Percentiles rank a stretch among this genome's conserved stretches.
Evolutionary conservation across 2,329 filamentous ascomycete genomes (phyloP).

Genomic region (Fusarium piperis): DNA sequence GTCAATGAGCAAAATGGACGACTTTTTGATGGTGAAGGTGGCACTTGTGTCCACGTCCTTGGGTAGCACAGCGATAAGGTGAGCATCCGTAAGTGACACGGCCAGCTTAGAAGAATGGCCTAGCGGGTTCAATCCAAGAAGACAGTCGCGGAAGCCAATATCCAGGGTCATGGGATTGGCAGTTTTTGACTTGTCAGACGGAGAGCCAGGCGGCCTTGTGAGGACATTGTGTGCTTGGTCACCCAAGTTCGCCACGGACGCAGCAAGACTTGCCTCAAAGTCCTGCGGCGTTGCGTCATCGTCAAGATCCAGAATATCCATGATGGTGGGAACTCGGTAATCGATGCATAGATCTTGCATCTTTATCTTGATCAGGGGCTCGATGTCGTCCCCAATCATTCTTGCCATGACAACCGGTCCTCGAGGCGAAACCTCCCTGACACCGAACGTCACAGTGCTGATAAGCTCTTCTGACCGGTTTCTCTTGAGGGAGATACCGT

Average conservation of each 20-base stretch:
- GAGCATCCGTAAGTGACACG: constrained; percentile 81
- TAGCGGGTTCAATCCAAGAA: constrained; percentile 85
- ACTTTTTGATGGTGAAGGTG: constrained; percentile 77
- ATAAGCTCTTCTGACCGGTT: constrained; percentile 78
- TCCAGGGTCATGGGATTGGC: constrained; percentile 73
- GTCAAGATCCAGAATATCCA: constrained; percentile 78
- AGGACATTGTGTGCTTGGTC: constrained; percentile 67
- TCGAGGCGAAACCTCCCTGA: constrained; percentile 40
- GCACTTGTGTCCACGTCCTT: constrained; percentile 72
- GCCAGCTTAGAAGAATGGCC: constrained; percentile 79
- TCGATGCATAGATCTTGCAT: constrained; percentile 86
- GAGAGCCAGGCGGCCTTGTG: constrained; percentile 38
- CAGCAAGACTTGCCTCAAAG: constrained; percentile 78
- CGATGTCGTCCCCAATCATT: constrained; percentile 93
- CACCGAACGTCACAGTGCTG: constrained; percentile 55
- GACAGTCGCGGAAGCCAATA: constrained; percentile 81
- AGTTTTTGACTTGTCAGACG: constrained; percentile 42
- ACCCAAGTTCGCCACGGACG: constrained; percentile 81
- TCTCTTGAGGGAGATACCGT: constrained; percentile 68
- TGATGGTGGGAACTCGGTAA: constrained; percentile 85
- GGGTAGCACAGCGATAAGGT: constrained; percentile 73
- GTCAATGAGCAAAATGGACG: constrained; percentile 85
- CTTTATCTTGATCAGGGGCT: constrained; percentile 89
- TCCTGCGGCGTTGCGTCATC: constrained; percentile 76
- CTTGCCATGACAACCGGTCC: constrained; percentile 80